These are phyloP conservation scores for Juncus inflexus DNA, from an alignment of 176 grass and related monocot genomes.

Conservation along the genomic window DNA sequence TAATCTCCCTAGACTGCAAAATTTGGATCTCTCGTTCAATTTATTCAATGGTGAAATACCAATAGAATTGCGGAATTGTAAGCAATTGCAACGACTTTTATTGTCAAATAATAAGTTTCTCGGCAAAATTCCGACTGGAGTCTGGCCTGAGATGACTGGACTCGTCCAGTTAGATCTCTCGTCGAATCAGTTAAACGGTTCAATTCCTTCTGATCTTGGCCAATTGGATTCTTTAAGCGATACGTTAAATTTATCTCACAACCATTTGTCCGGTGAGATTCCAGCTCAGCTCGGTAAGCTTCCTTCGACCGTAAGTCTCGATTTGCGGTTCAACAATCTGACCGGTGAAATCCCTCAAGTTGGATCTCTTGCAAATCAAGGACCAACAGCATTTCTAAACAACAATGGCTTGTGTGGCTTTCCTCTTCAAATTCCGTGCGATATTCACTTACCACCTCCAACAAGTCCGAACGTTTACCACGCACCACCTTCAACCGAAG, in stretches of 20 bases:
- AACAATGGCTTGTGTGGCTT: slow-evolving; percentile 68
- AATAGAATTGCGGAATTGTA: slow-evolving; percentile 36
- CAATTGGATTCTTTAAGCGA: slow-evolving; percentile 48
- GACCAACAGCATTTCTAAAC: slow-evolving; percentile 72
- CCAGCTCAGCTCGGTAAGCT: slow-evolving; percentile 49
- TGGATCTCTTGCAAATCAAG: slow-evolving; percentile 71
- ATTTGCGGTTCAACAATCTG: slow-evolving; percentile 80
- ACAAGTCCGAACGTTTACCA: slow-evolving; percentile 7
- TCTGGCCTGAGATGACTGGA: slow-evolving; percentile 44
- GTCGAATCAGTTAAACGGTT: slow-evolving; percentile 46
- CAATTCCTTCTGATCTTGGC: slow-evolving; percentile 53
- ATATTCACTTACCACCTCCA: slow-evolving; percentile 29
- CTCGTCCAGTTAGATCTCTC: slow-evolving; percentile 80
- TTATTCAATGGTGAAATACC: slow-evolving; percentile 40
- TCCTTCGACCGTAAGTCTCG: slow-evolving; percentile 63
- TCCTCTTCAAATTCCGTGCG: slow-evolving; percentile 81
- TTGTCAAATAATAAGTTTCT: slow-evolving; percentile 34
- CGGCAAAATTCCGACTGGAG: slow-evolving; percentile 33
- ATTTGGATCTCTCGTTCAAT: slow-evolving; percentile 74
- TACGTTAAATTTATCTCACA: slow-evolving; percentile 64
- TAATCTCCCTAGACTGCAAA: slow-evolving; percentile 53
- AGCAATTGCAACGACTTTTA: slow-evolving; percentile 51
- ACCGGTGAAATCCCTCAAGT: slow-evolving; percentile 78
- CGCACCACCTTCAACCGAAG: background rate
- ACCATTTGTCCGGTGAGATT: slow-evolving; percentile 54